Percentiles rank a stretch among this genome's conserved stretches.
Evolutionary conservation across 768 basidiomycete genomes (phyloP).

Genomic region (Neoboletus brunneissimus): DNA sequence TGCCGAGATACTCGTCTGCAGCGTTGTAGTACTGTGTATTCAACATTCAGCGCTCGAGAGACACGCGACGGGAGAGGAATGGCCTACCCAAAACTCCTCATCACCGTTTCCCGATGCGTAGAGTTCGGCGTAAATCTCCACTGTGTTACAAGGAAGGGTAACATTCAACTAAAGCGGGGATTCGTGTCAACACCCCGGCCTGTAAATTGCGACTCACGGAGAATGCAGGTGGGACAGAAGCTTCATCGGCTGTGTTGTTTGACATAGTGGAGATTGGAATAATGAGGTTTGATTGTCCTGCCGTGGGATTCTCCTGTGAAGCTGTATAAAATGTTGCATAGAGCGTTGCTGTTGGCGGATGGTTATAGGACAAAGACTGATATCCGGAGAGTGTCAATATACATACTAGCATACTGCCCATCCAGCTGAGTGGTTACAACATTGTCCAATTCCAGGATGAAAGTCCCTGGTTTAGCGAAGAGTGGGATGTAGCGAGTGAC

Average conservation of each 20-base stretch:
- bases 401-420: constrained; percentile 68
- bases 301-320: constrained; percentile 52
- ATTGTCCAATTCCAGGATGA: constrained; percentile 76
- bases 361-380: not conserved
- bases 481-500: constrained; percentile 70
- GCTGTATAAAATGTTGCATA: constrained; percentile 72
- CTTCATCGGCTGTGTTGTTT: constrained; percentile 66
- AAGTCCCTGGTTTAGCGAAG: constrained; percentile 62
- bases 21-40: constrained; percentile 60
- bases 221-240: constrained; percentile 71
- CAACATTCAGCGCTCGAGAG: not conserved
- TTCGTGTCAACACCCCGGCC: not conserved
- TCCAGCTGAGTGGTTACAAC: constrained; percentile 53
- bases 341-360: constrained; percentile 49
- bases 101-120: constrained; percentile 64
- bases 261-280: constrained; percentile 66
- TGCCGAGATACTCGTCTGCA: constrained; percentile 54
- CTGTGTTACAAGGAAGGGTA: constrained; percentile 66
- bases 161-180: constrained; percentile 50
- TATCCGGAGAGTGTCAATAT: not conserved
- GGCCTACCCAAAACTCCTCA: constrained; percentile 76
- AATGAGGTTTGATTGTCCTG: constrained; percentile 58
- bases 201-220: constrained; percentile 42
- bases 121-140: constrained; percentile 66
- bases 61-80: not conserved